Evolutionary conservation across 2,329 filamentous ascomycete genomes (phyloP), one percentile per base, ranked within the genome.

Genomic region (Aspergillus novoparasiticus): DNA sequence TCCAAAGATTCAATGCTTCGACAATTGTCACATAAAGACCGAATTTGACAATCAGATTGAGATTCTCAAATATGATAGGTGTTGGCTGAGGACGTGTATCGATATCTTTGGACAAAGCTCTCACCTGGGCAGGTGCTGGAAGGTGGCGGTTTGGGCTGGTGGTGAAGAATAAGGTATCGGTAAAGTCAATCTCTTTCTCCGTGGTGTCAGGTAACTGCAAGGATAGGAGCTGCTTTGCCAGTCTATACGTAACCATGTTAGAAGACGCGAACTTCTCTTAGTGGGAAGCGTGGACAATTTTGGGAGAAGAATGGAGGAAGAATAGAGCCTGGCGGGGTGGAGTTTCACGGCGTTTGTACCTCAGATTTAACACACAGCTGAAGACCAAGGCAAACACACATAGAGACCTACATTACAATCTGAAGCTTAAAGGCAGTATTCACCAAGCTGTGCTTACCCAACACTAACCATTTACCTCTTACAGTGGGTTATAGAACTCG

Each of bases 1-100:
- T 66, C 60, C 70, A 69, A n/a, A 72, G 68, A 57, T 66, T 68
- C 59, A 68, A 61, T 10, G 68, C 73, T 65, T 75, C 72, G 41
- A 58, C 58, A 55, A 66, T 51, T 8, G 48, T 64, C 30, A 72
- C 68, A 53, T 63, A 16, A 43, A 39, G 62, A 10, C 72, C 72
- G 59, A 68, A 70, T 30, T 75, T 73, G 53, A 74, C 71, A 9
- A 74, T 10, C 6, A 74, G 41, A 36, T 65, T 62, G 12, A 64
- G 64, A 10, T 71, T 23, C 39, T 66, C 39, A 58, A 71, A 71
- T 41, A 48, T 65, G 2, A 73, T 48, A 0, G 67, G 66, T 1
- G 23, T 23, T 45, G 59, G 58, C 32, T 66, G 61, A 51, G 58
- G 19, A 16, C 14, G 32, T 9, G 10, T 65, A 45, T n/a, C 14